Conservation (phyloP, 768 basidiomycete species). For the Cubamyces sp. region DNA sequence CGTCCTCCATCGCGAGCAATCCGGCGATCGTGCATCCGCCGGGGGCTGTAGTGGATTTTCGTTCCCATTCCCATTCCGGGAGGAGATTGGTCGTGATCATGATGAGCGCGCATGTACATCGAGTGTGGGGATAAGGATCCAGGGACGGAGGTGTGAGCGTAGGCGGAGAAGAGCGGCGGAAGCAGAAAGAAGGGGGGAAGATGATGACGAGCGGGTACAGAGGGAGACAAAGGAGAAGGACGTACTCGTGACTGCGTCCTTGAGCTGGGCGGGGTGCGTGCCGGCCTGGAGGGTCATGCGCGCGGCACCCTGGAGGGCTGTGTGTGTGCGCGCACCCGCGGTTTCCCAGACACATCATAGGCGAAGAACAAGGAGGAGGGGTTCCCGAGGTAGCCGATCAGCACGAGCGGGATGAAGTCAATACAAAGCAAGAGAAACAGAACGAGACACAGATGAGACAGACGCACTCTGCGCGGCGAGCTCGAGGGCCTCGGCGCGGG, state of each 20-base stretch:
- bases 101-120: too few relatives aligned
- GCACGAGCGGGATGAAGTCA: too few relatives aligned
- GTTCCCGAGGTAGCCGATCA: too few relatives aligned
- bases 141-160: too few relatives aligned
- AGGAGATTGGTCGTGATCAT: too few relatives aligned
- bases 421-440: too few relatives aligned
- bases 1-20: slow-evolving; percentile 93
- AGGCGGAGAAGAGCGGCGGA: too few relatives aligned
- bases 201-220: too few relatives aligned
- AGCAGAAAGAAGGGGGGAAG: too few relatives aligned
- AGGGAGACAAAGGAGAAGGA: slow-evolving; percentile 17
- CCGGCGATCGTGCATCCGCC: slow-evolving; percentile 99
- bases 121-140: too few relatives aligned
- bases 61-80: too few relatives aligned
- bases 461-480: slow-evolving; percentile 92
- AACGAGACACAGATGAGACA: too few relatives aligned
- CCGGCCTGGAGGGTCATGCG: slow-evolving; percentile 90
- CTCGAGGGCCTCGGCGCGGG: slow-evolving; percentile 90
- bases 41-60: slow-evolving; percentile 61
- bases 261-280: slow-evolving; percentile 94
- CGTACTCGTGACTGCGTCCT: slow-evolving; percentile 96
- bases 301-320: slow-evolving; percentile 95
- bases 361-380: background rate
- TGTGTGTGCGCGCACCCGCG: background rate
- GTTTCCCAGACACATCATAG: background rate